Conservation (phyloP, 768 basidiomycete species). For the Tylopilus balloui region DNA sequence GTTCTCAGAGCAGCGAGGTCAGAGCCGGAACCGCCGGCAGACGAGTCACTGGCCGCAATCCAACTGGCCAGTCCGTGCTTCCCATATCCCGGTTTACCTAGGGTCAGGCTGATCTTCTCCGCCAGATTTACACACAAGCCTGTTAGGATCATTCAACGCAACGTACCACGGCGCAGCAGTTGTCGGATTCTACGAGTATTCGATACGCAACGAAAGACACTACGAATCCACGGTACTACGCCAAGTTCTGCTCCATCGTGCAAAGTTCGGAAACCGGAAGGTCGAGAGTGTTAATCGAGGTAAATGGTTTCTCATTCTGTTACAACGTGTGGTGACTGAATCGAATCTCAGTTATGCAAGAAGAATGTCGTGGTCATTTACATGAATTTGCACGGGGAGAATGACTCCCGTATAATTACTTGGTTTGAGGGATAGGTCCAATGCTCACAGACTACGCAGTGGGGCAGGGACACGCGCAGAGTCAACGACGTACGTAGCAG, state of each 20-base stretch:
- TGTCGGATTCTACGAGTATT: neutral
- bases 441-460: no score
- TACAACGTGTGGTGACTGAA: neutral
- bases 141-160: no score
- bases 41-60: no score
- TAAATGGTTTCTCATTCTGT: neutral
- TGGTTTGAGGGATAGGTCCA: no score
- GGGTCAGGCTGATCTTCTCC: neutral
- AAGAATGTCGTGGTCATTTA: slow-evolving; percentile 17
- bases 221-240: neutral
- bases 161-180: neutral
- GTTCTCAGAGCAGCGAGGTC: no score
- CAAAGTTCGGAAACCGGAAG: slow-evolving; percentile 16
- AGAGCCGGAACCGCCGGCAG: no score
- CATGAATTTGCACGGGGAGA: slow-evolving; percentile 8
- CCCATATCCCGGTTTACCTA: no score
- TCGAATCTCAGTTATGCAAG: slow-evolving; percentile 1
- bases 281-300: slow-evolving; percentile 13
- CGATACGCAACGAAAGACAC: neutral
- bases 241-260: slow-evolving; percentile 6
- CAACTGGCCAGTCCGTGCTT: no score
- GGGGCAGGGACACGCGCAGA: no score
- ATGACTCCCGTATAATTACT: no score
- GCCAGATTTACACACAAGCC: no score
- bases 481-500: no score